A percentile compares a stretch with the other conserved stretches of the same genome.
Conservation (phyloP, 345 rosid species). For the Viola odorata region DNA sequence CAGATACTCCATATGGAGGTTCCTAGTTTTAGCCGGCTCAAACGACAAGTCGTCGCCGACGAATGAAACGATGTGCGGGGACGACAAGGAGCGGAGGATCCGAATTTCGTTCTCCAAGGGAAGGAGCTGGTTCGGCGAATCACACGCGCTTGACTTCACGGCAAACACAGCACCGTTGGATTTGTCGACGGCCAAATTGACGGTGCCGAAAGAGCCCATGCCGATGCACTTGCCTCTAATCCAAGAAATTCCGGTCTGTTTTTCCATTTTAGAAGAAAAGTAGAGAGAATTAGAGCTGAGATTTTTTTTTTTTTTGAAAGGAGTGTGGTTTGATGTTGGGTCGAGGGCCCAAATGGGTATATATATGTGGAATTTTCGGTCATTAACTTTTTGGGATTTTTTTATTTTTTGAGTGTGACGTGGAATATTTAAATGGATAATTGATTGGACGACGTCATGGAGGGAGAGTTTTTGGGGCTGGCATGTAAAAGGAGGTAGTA, state of each 20-base stretch:
- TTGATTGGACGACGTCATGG: slow-evolving; percentile 19
- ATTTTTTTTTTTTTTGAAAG: neutral
- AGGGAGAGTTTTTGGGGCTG: neutral
- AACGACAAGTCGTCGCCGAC: slow-evolving; percentile 47
- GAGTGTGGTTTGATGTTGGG: too few species aligned
- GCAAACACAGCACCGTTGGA: slow-evolving; percentile 45
- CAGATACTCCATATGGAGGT: slow-evolving; percentile 61
- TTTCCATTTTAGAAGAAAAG: neutral
- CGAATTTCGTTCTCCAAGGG: slow-evolving; percentile 53
- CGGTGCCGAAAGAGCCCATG: slow-evolving; percentile 58
- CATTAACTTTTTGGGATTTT: neutral
- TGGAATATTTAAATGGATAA: slow-evolving; percentile 19
- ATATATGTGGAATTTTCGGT: slow-evolving; percentile 1
- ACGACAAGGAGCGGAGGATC: slow-evolving; percentile 40
- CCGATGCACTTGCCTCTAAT: slow-evolving; percentile 47
- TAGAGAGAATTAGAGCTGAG: neutral
- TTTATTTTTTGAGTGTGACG: slow-evolving; percentile 9
- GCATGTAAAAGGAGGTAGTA: slow-evolving; percentile 7
- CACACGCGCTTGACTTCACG: slow-evolving; percentile 51
- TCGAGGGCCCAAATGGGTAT: slow-evolving; percentile 16
- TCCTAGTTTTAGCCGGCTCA: slow-evolving; percentile 35
- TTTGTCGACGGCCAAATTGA: slow-evolving; percentile 33
- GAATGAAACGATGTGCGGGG: slow-evolving; percentile 42
- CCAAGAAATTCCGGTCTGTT: slow-evolving; percentile 35
- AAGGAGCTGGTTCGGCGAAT: slow-evolving; percentile 25